These are phyloP conservation scores for Betula pendula DNA, from an alignment of 306 rosid species.

Conservation along the genomic window DNA sequence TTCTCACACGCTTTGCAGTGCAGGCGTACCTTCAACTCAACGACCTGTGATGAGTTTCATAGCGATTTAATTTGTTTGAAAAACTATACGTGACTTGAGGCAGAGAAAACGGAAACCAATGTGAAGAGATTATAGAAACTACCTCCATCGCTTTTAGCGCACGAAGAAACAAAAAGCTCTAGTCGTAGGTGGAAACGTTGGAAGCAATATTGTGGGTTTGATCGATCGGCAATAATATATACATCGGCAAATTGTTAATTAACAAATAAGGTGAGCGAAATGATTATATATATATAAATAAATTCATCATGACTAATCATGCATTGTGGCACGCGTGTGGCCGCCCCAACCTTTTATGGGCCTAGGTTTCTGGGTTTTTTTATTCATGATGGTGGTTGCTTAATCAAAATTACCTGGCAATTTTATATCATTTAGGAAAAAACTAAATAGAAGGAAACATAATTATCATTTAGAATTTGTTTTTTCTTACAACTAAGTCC, in stretches of 20 bases:
- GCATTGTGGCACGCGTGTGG: background rate
- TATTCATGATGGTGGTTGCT: too few relatives aligned
- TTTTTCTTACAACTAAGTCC: too few relatives aligned
- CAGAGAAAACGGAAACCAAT: too few relatives aligned
- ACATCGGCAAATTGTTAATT: background rate
- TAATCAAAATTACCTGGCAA: too few relatives aligned
- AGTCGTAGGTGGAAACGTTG: background rate
- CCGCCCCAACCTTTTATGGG: background rate
- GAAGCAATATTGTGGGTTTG: background rate
- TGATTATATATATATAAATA: background rate
- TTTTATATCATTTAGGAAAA: too few relatives aligned
- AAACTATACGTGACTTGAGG: too few relatives aligned
- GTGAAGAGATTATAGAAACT: too few relatives aligned
- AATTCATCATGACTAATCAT: background rate
- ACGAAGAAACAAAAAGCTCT: background rate
- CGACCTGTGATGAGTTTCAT: background rate
- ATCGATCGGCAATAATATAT: background rate
- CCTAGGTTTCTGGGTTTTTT: background rate
- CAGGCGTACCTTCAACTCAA: constrained; percentile 12
- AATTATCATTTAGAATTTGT: too few relatives aligned
- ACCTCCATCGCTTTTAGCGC: background rate
- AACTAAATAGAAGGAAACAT: too few relatives aligned
- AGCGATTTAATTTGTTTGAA: background rate
- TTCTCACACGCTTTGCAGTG: constrained; percentile 29
- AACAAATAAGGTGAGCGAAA: background rate